These are phyloP conservation scores for Aspergillus glaucus DNA, from an alignment of 2,329 filamentous ascomycete genomes.

Conservation along the genomic window DNA sequence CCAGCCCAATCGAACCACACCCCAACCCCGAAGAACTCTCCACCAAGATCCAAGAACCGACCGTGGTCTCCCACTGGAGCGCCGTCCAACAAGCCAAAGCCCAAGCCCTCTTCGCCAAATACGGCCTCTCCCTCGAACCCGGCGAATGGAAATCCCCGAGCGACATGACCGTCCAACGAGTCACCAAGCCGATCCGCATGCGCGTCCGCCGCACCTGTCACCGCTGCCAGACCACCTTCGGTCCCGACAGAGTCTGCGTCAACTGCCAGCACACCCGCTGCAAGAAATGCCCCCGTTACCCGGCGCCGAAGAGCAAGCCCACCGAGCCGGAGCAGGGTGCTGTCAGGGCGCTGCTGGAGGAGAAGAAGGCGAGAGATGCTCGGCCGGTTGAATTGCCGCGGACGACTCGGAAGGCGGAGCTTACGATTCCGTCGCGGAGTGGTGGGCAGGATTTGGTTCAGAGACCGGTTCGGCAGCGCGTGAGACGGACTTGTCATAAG, in stretches of 20 bases:
- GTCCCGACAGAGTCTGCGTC: constrained; percentile 64
- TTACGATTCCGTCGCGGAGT: constrained; percentile 55
- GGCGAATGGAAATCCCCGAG: constrained; percentile 36
- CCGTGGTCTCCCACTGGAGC: constrained; percentile 27
- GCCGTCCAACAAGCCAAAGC: constrained; percentile 38
- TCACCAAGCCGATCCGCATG: constrained; percentile 43
- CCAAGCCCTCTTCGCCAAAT: constrained; percentile 41
- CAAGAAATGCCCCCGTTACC: constrained; percentile 70
- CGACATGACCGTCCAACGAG: constrained; percentile 33
- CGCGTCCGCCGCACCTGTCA: constrained; percentile 61
- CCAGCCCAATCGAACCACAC: too few relatives aligned
- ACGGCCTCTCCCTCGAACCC: constrained; percentile 39
- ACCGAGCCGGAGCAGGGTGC: constrained; percentile 35
- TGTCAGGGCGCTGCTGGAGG: constrained; percentile 33
- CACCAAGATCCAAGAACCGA: constrained; percentile 7
- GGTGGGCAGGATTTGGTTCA: constrained; percentile 66
- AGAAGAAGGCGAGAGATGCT: constrained; percentile 27
- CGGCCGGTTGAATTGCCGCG: constrained; percentile 36
- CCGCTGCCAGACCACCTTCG: constrained; percentile 68
- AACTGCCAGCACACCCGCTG: constrained; percentile 76
- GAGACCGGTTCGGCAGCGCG: constrained; percentile 64
- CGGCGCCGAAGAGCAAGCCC: constrained; percentile 58
- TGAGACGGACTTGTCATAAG: constrained; percentile 69
- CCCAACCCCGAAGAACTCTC: neutral
- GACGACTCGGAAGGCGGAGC: constrained; percentile 24